These are phyloP conservation scores for Russula emetica DNA, from an alignment of 768 basidiomycete genomes.

Conservation along the genomic window DNA sequence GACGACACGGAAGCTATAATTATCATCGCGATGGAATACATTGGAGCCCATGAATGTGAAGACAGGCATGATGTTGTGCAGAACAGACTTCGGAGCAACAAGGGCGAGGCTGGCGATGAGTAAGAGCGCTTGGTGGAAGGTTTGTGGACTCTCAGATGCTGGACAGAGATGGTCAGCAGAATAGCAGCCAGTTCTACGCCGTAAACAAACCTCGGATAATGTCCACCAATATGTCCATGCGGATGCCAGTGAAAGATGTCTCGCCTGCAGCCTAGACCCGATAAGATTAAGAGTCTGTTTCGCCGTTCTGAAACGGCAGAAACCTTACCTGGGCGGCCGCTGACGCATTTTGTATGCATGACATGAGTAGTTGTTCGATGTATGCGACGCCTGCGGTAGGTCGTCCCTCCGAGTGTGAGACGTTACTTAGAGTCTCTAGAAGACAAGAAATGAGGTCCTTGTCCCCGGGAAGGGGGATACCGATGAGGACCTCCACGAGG, in stretches of 20 bases:
- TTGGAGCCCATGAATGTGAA: constrained; percentile 99
- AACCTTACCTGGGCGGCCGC: constrained; percentile 49
- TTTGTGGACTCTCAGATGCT: constrained; percentile 92
- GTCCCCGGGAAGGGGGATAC: constrained; percentile 62
- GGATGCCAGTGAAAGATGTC: constrained; percentile 53
- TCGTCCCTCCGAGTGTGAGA: constrained; percentile 53
- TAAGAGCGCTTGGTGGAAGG: constrained; percentile 87
- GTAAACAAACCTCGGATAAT: constrained; percentile 64
- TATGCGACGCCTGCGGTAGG: constrained; percentile 67
- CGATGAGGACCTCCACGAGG: constrained; percentile 65
- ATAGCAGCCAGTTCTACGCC: constrained; percentile 9
- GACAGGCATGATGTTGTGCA: constrained; percentile 95
- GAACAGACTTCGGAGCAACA: constrained; percentile 82
- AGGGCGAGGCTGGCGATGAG: constrained; percentile 81
- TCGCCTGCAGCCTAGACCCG: constrained; percentile 47
- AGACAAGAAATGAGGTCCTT: constrained; percentile 66
- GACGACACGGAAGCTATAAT: constrained; percentile 91
- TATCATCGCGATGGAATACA: constrained; percentile 93
- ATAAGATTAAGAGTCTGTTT: neutral
- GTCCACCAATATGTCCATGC: constrained; percentile 83
- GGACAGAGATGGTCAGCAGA: neutral
- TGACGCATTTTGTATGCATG: constrained; percentile 66
- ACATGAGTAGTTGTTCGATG: constrained; percentile 79
- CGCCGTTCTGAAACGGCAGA: neutral
- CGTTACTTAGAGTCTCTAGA: constrained; percentile 65